Base-by-base conservation (phyloP, 768 basidiomycete genomes). In the Dendrothele bispora region DNA sequence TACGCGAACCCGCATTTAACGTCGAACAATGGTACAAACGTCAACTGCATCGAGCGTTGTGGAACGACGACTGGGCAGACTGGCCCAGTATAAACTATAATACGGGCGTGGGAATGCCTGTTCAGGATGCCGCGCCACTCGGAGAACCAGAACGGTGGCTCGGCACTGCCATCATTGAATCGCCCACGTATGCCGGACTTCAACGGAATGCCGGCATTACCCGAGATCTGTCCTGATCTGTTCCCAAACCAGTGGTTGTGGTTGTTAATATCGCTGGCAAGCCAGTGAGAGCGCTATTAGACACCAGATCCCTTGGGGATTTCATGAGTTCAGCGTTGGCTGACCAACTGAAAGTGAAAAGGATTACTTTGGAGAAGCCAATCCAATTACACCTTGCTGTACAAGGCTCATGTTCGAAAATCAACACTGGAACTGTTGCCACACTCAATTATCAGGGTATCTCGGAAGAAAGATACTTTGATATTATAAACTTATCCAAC, bases 251-350 rank as follows among this genome's bases (percentile, higher is more conserved):
- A 0, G 29, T 62, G 7, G 46, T 62, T 0, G 48, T 64, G 3
- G 51, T 52, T 1, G 54, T 58, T 2, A 18, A 48, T 1, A 41
- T 66, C 21, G 62, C 64, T 43, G 64, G 58, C 0, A 25, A 58
- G 14, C 51, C 58, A 0, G 56, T 48, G 1, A 45, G 55, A 5
- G 60, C 65, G 1, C 43, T 66, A 15, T 17, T 66, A 15, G 63
- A 66, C 42, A 30, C 62, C 20, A 60, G 61, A 1, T 70, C 68
- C 0, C 44, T 62, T 37, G 58, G 61, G 14, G 67, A 70, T 47
- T 68, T 70, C 29, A 55, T 70, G n/a, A 62, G 64, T 2, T 55
- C 65, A 6, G 55, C 40, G 20, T 14, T 68, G 1, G 64, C 61
- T 14, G 59, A 68, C 50, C 68, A 70, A 49, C 38, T 70, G 6